A percentile compares a stretch with the other conserved stretches of the same genome.
These are phyloP conservation scores for Salvia miltiorrhiza DNA, from an alignment of 257 asterid species.

Conservation along the genomic window DNA sequence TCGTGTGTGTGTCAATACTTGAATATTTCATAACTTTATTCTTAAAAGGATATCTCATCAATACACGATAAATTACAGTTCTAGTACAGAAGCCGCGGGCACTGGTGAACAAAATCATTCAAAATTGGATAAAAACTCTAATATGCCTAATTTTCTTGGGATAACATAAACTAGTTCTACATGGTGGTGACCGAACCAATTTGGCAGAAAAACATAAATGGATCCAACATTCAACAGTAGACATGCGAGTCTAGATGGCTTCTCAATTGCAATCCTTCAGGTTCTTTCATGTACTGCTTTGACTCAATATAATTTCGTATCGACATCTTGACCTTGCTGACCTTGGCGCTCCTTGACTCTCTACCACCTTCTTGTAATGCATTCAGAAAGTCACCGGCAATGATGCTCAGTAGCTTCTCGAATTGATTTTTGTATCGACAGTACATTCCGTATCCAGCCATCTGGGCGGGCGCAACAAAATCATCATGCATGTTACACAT, in stretches of 20 bases:
- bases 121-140: no score
- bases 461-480: constrained; percentile 38
- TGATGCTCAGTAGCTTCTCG: constrained; percentile 51
- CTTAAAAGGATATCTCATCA: no score
- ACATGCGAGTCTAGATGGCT: constrained; percentile 35
- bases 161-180: not conserved
- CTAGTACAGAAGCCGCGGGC: no score
- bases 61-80: no score
- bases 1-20: no score
- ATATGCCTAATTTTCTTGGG: no score
- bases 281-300: constrained; percentile 53
- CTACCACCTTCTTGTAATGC: constrained; percentile 48
- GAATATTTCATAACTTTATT: no score
- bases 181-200: not conserved
- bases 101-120: no score
- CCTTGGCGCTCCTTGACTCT: constrained; percentile 33
- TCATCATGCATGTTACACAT: not conserved
- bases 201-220: not conserved
- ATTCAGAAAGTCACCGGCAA: constrained; percentile 46
- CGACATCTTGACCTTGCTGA: constrained; percentile 33
- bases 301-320: constrained; percentile 54
- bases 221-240: constrained; percentile 2
- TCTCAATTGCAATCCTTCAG: constrained; percentile 57
- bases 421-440: constrained; percentile 57
- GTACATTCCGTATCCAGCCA: constrained; percentile 70